These are phyloP conservation scores for Biscogniauxia sp. DNA, from an alignment of 2,329 filamentous ascomycete species.

Conservation along the genomic window DNA sequence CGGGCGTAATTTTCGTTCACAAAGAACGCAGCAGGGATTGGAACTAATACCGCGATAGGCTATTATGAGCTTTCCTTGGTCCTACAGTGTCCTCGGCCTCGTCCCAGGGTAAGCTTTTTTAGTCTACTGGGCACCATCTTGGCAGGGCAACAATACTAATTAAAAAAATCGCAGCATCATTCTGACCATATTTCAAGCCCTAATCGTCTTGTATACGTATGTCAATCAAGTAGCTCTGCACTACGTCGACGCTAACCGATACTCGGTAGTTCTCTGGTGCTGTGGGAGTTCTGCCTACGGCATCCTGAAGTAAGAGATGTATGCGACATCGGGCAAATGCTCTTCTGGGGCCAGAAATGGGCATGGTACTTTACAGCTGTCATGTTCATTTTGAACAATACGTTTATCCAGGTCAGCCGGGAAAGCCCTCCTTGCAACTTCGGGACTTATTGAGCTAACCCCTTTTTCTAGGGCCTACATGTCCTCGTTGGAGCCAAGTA, in stretches of 20 bases:
- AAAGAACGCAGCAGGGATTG: not conserved
- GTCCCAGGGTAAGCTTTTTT: slow-evolving; percentile 62
- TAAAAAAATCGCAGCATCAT: slow-evolving; percentile 54
- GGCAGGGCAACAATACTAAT: slow-evolving; percentile 14
- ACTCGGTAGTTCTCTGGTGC: slow-evolving; percentile 23
- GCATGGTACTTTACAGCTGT: slow-evolving; percentile 67
- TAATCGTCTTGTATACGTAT: slow-evolving; percentile 79
- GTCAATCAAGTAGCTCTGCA: slow-evolving; percentile 31
- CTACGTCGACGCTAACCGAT: not conserved
- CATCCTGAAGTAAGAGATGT: slow-evolving; percentile 91
- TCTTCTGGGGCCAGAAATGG: slow-evolving; percentile 83
- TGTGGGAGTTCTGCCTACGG: slow-evolving; percentile 77
- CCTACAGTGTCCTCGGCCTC: slow-evolving; percentile 81
- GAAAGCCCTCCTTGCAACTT: slow-evolving; percentile 3
- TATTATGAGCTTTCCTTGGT: slow-evolving; percentile 96
- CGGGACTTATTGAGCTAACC: slow-evolving; percentile 13
- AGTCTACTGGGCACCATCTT: slow-evolving; percentile 9
- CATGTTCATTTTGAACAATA: slow-evolving; percentile 95
- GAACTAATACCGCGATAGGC: slow-evolving; percentile 37
- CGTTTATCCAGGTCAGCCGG: slow-evolving; percentile 69
- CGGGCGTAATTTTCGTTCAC: not conserved
- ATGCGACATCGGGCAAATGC: slow-evolving; percentile 92
- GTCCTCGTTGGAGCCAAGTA: slow-evolving; percentile 84
- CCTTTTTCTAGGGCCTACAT: slow-evolving; percentile 62
- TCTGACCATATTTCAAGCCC: slow-evolving; percentile 74